Evolutionary conservation across 192 early-diverging fungal genomes (phyloP), one percentile per base, ranked within the genome.

Genomic region (Mortierella claussenii): DNA sequence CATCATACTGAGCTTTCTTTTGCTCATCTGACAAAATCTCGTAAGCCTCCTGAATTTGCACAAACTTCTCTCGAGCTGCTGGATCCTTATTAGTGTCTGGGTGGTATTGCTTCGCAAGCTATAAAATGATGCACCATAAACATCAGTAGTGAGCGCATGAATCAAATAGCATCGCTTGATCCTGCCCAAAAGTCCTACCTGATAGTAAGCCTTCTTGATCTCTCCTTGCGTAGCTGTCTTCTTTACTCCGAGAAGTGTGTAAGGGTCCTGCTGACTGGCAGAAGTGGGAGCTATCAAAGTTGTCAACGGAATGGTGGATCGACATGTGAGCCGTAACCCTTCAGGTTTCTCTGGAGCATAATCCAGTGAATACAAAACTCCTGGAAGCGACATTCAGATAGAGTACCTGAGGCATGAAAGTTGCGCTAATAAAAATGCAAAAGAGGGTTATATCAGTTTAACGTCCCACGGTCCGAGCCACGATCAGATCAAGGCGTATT

Each of bases 141-240:
- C n/a, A n/a, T n/a, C n/a, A n/a, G n/a, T n/a, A n/a, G n/a, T n/a
- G n/a, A n/a, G n/a, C n/a, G n/a, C n/a, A n/a, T n/a, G n/a, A n/a
- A 26, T 30, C n/a, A 20, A n/a, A 55, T 66, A 24, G 2, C 15
- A 34, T 33, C 8, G 8, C 2, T 3, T 56, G 33, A 43, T 26
- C 2, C 40, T 5, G 40, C 53, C 32, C 13, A 26, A 34, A 44
- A n/a, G n/a, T 30, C 17, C 23, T 86, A 91, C 91, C 65, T 89
- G 82, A 81, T 99, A 99, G 84, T 99, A 99, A 12, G 95, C 93
- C 82, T 97, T 96, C 79, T 99, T 99, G 79, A 99, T 97, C 50
- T 99, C 96, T 32, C 81, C 59, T 37, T 90, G 84, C 28, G 93
- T 88, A 4, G 96, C 89, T 37, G 83, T 84, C 65, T 93, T 94